Evolutionary conservation across 331 rosid species (phyloP), one percentile per base, ranked within the genome.

Genomic region (Cydonia oblonga): DNA sequence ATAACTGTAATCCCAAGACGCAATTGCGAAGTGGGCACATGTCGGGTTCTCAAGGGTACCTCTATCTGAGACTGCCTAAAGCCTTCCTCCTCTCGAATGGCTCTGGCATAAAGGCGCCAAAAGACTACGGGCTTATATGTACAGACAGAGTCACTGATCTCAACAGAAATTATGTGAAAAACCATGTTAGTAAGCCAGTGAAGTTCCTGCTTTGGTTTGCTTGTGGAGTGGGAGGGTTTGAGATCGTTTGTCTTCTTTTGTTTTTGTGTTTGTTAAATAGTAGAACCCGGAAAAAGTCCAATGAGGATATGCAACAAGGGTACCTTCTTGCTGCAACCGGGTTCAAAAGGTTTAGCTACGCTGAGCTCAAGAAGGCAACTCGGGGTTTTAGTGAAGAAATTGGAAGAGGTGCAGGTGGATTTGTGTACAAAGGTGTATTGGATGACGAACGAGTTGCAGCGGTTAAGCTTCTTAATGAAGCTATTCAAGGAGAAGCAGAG

Each of bases 381-480:
- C 19, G 12, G 12, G 81, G 70, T 22, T 89, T 90, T 76, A 80
- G 13, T 1, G 79, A 85, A 20, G 92, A 83, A 80, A 72, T 87
- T 32, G 97, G 96, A 9, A 69, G 85, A 69, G 97, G 97, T 14
- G 81, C 85, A 0, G 89, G 81, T 33, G 96, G 97, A 10, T 62
- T 75, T 26, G 96, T 88, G 5, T 87, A 88, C 83, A 88, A 71
- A 78, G 97, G 86, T 4, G 52, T 38, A 14, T 19, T 88, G 13
- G 20, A 74, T 3, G 86, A 87, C 69, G 14, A 72, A 7, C 83
- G 92, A 20, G 79, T 87, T 7, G 90, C 83, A 0, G 97, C 92
- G 33, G 72, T 90, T 53, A 90, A 90, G 62, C 15, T 68, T 18
- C 79, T 90, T 3, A 42, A 66, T 1, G 88, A 80, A 29, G 80